phyloP scores from a whole-genome alignment of 75 land plant species.

The Selaginella moellendorffii region DNA sequence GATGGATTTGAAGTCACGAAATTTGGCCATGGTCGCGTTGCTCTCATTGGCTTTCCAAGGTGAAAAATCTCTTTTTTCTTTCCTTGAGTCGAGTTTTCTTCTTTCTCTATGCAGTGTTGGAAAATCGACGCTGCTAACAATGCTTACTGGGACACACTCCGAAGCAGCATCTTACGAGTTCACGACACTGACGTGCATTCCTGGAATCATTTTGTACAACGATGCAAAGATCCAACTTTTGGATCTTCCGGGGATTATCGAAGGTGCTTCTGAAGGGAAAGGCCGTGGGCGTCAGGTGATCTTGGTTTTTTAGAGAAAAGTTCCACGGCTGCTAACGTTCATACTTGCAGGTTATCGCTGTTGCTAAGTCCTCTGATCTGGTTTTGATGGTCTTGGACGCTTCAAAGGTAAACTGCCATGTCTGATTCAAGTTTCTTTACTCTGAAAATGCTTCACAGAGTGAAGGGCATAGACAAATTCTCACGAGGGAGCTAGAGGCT shows the following conservation, averaged over 20 bases:
- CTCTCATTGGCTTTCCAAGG: conserved; percentile 98
- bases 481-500: conserved; percentile 90
- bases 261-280: conserved; percentile 99
- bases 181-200: conserved; percentile 98
- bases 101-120: conserved; percentile 50
- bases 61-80: conserved; percentile 9
- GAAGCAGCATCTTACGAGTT: conserved; percentile 99
- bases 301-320: neutral
- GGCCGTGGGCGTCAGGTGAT: conserved; percentile 96
- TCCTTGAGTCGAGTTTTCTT: neutral
- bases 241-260: conserved; percentile 99
- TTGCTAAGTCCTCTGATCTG: conserved; percentile 92
- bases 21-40: conserved; percentile 98
- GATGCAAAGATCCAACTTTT: conserved; percentile 98
- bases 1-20: conserved; percentile 99
- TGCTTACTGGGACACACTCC: conserved; percentile 93
- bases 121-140: conserved; percentile 83
- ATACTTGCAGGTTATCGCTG: conserved; percentile 85
- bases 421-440: no score
- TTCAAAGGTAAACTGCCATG: conserved; percentile 97
- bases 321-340: no score
- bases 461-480: conserved; percentile 95
- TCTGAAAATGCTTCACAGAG: conserved; percentile 33
- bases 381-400: conserved; percentile 99
- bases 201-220: conserved; percentile 93